Conservation (phyloP, 106 monocot genomes). For the Chionographis japonica region DNA sequence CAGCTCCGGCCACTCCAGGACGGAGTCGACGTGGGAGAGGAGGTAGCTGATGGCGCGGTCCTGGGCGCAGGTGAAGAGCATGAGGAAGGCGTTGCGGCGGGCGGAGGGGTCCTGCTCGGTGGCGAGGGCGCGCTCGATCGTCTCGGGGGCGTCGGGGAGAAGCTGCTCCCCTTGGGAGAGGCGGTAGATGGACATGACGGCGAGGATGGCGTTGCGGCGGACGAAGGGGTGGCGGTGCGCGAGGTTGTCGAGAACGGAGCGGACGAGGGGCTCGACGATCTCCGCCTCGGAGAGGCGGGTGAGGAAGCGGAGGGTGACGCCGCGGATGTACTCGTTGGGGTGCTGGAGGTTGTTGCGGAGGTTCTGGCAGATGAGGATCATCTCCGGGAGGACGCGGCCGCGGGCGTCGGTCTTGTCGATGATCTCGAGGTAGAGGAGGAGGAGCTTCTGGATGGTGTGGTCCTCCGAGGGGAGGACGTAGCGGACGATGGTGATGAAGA, state of each 20-base stretch:
- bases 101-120: slow-evolving; percentile 39
- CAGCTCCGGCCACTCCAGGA: slow-evolving; percentile 11
- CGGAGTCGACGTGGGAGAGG: slow-evolving; percentile 19
- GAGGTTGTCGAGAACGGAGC: slow-evolving; percentile 56
- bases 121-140: slow-evolving; percentile 30
- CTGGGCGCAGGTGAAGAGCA: slow-evolving; percentile 32
- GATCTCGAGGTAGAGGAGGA: slow-evolving; percentile 68
- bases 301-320: slow-evolving; percentile 68
- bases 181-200: slow-evolving; percentile 48
- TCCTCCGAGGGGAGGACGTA: slow-evolving; percentile 76
- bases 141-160: slow-evolving; percentile 40
- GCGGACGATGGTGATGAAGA: slow-evolving; percentile 74
- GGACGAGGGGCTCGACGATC: slow-evolving; percentile 63
- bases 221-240: slow-evolving; percentile 69
- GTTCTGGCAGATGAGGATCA: slow-evolving; percentile 83
- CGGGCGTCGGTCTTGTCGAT: slow-evolving; percentile 58
- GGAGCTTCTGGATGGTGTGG: slow-evolving; percentile 75
- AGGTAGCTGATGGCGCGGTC: slow-evolving; percentile 36
- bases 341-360: slow-evolving; percentile 66
- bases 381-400: slow-evolving; percentile 63
- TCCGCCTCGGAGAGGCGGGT: slow-evolving; percentile 62
- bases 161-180: slow-evolving; percentile 64
- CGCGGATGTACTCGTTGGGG: slow-evolving; percentile 74
- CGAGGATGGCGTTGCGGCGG: slow-evolving; percentile 45
- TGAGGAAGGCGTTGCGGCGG: slow-evolving; percentile 36